Base-by-base conservation (phyloP, 1,139 yeast species). In the Lodderomyces parapsilosis region DNA sequence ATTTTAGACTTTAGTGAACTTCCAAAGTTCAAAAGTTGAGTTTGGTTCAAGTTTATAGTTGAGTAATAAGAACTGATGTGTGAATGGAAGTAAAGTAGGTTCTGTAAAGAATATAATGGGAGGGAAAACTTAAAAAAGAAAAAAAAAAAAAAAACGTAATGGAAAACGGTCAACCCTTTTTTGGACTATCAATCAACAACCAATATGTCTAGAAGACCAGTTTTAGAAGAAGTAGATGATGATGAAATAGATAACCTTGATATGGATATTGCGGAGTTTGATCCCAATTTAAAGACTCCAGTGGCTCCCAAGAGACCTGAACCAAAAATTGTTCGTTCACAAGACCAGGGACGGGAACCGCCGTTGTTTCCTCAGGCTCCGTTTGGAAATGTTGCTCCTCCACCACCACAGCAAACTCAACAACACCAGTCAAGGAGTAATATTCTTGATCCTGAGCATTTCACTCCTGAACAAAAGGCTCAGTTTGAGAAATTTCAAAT, bases 211-310 rank as follows among this genome's bases (percentile, higher is more conserved):
- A 69, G 64, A 43, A 83, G 83, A 83, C 96, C 96, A 17, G 76
- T 75, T 39, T 67, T 90, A 47, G 97, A 90, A 65, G 96, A 89
- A 58, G 81, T 90, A 52, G 83, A 81, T 50, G 96, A 88, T 62
- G 93, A 87, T 48, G 96, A 88, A 57, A 84, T 91, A 66, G 97
- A 90, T 60, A 83, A 88, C 66, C 74, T 89, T 81, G 96, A 90
- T 55, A 85, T 88, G 86, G 96, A 90, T 64, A 75, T 91, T 34
- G 94, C 96, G 8, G 91, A 90, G 68, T 85, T 89, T 52, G 97
- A 90, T 63, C 91, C 96, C 14, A 65, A 69, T 37, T 66, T 84
- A 48, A 75, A 63, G 38, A 83, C 91, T 0, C 87, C 90, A 2
- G 65, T 84, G 17, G 90, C 90, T 0, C 90, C 90, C 36, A 68